These are phyloP conservation scores for Russula virescens DNA, from an alignment of 768 basidiomycete species.

Conservation along the genomic window DNA sequence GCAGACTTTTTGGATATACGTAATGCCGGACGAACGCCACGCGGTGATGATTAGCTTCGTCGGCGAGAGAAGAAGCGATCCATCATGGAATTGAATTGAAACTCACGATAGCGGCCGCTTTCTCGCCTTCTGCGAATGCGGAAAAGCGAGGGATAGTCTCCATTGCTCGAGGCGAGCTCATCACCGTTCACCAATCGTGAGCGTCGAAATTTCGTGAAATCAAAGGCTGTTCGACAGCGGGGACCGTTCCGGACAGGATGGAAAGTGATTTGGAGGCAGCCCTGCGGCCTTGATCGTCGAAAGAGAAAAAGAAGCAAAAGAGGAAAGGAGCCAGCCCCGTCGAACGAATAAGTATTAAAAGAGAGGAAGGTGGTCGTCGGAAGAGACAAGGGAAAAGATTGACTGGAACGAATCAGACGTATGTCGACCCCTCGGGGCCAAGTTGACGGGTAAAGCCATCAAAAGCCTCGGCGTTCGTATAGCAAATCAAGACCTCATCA, in stretches of 20 bases:
- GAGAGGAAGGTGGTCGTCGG: neutral
- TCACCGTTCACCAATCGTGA: neutral
- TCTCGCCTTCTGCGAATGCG: slow-evolving; percentile 1
- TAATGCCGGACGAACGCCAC: neutral
- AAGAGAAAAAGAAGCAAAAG: slow-evolving; percentile 20
- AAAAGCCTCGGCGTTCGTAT: neutral
- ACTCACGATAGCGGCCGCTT: slow-evolving; percentile 11
- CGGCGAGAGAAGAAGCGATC: neutral
- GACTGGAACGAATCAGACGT: neutral
- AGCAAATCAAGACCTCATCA: neutral
- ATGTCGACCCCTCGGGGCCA: no score
- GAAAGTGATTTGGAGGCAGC: slow-evolving; percentile 27
- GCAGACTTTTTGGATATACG: slow-evolving; percentile 5
- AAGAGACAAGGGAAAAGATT: neutral
- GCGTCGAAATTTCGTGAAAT: neutral
- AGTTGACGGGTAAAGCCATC: neutral
- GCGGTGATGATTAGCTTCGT: no score
- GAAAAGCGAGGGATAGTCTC: neutral
- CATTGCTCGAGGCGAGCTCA: neutral
- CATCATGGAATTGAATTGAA: no score
- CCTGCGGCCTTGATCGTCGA: slow-evolving; percentile 31
- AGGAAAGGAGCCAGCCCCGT: slow-evolving; percentile 24
- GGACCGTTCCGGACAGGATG: slow-evolving; percentile 28
- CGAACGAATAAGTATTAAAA: slow-evolving; percentile 4
- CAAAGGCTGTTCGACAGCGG: slow-evolving; percentile 19